A percentile compares a stretch with the other conserved stretches of the same genome.
Evolutionary conservation across 495 filamentous ascomycete genomes (phyloP).

Genomic region (Tuber microsphaerosporum): DNA sequence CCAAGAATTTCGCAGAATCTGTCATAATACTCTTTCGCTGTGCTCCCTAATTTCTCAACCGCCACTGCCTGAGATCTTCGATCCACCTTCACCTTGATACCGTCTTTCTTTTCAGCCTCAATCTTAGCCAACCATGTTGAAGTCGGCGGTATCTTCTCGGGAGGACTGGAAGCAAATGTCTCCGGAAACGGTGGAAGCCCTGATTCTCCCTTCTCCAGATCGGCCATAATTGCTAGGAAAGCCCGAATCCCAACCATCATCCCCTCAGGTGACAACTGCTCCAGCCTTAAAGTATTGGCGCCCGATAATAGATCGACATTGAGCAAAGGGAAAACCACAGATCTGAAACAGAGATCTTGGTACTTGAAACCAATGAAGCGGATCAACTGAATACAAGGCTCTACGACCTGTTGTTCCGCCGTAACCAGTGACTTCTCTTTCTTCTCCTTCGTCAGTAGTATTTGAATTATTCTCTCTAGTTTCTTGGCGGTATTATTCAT

Average conservation of each 20-base stretch:
- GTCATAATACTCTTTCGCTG: conserved; percentile 72
- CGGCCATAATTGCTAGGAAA: conserved; percentile 84
- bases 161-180: conserved; percentile 46
- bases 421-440: conserved; percentile 57
- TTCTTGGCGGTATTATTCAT: conserved; percentile 63
- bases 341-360: conserved; percentile 85
- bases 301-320: conserved; percentile 80
- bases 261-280: conserved; percentile 89
- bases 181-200: conserved; percentile 75
- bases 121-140: conserved; percentile 50
- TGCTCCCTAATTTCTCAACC: conserved; percentile 62
- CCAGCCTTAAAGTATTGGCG: conserved; percentile 73
- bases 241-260: conserved; percentile 93
- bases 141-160: conserved; percentile 48
- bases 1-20: conserved; percentile 91
- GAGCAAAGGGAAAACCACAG: conserved; percentile 86
- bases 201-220: conserved; percentile 78
- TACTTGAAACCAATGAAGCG: conserved; percentile 91
- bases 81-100: conserved; percentile 45
- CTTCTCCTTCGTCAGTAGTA: conserved; percentile 69
- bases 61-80: conserved; percentile 68
- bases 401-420: conserved; percentile 70
- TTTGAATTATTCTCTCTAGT: conserved; percentile 75
- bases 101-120: conserved; percentile 42
- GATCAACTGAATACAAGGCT: conserved; percentile 86